Percentiles rank a stretch among this genome's conserved stretches.
These are phyloP conservation scores for Pleodorina starrii DNA, from an alignment of 139 green algal species.

Conservation along the genomic window DNA sequence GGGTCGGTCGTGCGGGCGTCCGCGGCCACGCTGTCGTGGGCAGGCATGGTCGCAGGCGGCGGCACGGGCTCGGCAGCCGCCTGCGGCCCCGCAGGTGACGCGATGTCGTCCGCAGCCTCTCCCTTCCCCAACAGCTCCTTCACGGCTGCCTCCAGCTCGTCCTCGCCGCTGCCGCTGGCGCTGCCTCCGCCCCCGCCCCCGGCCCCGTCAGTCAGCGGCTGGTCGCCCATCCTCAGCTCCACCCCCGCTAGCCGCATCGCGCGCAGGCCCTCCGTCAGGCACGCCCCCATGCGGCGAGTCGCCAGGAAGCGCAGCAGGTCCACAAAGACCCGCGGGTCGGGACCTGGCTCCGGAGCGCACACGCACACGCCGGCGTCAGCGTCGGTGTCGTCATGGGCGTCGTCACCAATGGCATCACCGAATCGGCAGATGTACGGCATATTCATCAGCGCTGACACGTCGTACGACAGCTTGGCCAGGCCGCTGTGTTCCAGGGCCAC, in stretches of 20 bases:
- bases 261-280: neutral
- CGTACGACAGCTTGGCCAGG: neutral
- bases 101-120: too few relatives aligned
- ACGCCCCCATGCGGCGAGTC: neutral
- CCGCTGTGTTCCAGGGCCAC: neutral
- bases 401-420: too few relatives aligned
- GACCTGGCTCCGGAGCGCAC: neutral
- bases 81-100: too few relatives aligned
- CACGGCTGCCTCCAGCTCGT: neutral
- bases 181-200: too few relatives aligned
- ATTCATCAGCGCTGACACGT: neutral
- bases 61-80: too few relatives aligned
- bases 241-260: neutral
- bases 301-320: neutral
- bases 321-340: neutral
- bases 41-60: too few relatives aligned
- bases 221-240: neutral
- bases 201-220: neutral
- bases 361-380: too few relatives aligned
- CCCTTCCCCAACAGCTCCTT: neutral
- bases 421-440: neutral
- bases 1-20: too few relatives aligned
- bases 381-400: too few relatives aligned
- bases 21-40: too few relatives aligned
- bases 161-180: too few relatives aligned